Base-by-base conservation (phyloP, 768 basidiomycete genomes). In the Trametopsis cervina region DNA sequence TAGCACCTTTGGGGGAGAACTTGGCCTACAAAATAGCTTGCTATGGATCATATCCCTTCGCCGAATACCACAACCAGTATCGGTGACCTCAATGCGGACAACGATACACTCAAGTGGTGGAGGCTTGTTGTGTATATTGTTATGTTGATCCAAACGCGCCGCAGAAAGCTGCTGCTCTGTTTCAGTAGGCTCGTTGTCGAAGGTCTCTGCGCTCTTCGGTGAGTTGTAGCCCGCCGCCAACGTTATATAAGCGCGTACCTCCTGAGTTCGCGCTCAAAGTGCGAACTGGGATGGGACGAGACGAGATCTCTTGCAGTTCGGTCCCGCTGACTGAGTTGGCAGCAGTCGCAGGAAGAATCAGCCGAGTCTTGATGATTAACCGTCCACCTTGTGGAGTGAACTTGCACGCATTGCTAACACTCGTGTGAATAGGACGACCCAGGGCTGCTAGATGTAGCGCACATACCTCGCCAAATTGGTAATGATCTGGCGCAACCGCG, bases 51-150 rank as follows among this genome's bases (percentile, higher is more conserved):
- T 81, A 62, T 91, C 89, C 56, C 69, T 69, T 33, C 73, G 72
- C 44, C 69, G 66, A 49, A 85, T 76, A 2, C 83, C 83, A 27
- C 68, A 75, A 4, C 78, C 83, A 0, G 89, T 90, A 66, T 91
- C 89, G 3, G 75, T 74, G 3, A 93, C 77, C 60, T 92, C 89
- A 18, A 92, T 85, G 47, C 90, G 73, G n/a, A 93, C 86, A 41
- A 87, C 81, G 49, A 88, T 83, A 57, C 67, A 66, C 52, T 87
- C 83, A 48, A 74, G 49, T 2, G 70, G 66, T 0, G 67, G 54
- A 2, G 66, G 62, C 51, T 73, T 71, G n/a, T 58, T 60, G 48
- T 72, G 69, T 41, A 68, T 63, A 38, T 65, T 56, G 55, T 82
- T 76, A 56, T 83, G 81, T 55, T 70, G 69, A 21, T 62, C 71